Percentiles rank a stretch among this genome's conserved stretches.
These are phyloP conservation scores for Penicillium lagena DNA, from an alignment of 495 filamentous ascomycete species.

Conservation along the genomic window DNA sequence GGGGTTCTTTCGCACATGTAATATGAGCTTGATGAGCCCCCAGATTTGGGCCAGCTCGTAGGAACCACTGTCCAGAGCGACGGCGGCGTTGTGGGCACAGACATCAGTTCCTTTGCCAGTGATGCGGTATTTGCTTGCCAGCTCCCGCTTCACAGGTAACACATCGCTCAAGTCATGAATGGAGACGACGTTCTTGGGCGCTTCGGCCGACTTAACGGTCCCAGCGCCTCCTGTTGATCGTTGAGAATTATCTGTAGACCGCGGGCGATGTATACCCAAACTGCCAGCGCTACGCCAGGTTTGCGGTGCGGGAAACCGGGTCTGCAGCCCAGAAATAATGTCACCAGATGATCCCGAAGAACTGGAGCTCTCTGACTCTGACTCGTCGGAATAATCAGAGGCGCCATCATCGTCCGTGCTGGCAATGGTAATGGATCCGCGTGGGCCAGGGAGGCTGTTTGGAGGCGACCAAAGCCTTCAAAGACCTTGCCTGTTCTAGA, in stretches of 20 bases:
- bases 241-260: constrained; percentile 50
- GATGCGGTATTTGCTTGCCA: constrained; percentile 76
- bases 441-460: constrained; percentile 47
- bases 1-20: constrained; percentile 64
- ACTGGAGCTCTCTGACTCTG: constrained; percentile 60
- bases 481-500: constrained; percentile 65
- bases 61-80: constrained; percentile 68
- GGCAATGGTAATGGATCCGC: constrained; percentile 38
- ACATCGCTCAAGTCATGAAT: constrained; percentile 62
- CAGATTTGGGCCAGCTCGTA: constrained; percentile 76
- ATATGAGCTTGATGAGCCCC: constrained; percentile 69
- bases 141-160: constrained; percentile 66
- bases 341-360: constrained; percentile 63
- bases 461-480: constrained; percentile 81
- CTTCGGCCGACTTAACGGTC: constrained; percentile 27
- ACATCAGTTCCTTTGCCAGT: constrained; percentile 73
- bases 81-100: constrained; percentile 73
- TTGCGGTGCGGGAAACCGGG: constrained; percentile 43
- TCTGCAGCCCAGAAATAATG: constrained; percentile 37
- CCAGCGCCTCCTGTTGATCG: constrained; percentile 42
- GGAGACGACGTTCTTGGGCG: constrained; percentile 52
- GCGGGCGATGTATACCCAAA: constrained; percentile 37
- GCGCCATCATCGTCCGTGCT: constrained; percentile 42
- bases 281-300: constrained; percentile 48
- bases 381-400: constrained; percentile 57